phyloP scores from a whole-genome alignment of 1,284 basidiomycete genomes.

The Dichomitus squalens region DNA sequence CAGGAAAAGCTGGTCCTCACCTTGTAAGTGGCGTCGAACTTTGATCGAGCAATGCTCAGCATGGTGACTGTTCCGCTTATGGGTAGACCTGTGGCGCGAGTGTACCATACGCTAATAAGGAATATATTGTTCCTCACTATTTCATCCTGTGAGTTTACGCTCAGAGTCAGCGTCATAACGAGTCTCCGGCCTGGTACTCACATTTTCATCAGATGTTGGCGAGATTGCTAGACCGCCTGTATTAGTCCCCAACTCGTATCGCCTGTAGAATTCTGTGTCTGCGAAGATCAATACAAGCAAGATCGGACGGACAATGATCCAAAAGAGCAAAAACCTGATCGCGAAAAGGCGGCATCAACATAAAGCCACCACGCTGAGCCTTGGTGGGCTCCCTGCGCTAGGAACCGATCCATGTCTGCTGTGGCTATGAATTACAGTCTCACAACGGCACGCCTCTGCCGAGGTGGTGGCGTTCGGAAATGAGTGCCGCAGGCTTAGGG shows the following conservation, averaged over 20 bases:
- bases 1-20: neutral
- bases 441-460: constrained; percentile 33
- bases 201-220: neutral
- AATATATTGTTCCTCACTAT: neutral
- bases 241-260: too few relatives aligned
- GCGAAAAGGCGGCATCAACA: too few relatives aligned
- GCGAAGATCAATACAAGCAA: too few relatives aligned
- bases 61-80: neutral
- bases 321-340: too few relatives aligned
- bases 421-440: constrained; percentile 81
- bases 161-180: too few relatives aligned
- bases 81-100: neutral
- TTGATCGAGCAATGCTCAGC: neutral
- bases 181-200: neutral
- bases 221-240: neutral
- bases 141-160: neutral
- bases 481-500: constrained; percentile 53
- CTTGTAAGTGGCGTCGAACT: neutral
- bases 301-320: too few relatives aligned
- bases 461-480: constrained; percentile 66
- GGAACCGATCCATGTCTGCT: constrained; percentile 44
- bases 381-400: constrained; percentile 48
- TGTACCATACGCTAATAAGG: neutral
- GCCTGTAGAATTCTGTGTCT: too few relatives aligned
- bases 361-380: too few relatives aligned